phyloP scores from a whole-genome alignment of 768 basidiomycete genomes.

The Suillus discolor region DNA sequence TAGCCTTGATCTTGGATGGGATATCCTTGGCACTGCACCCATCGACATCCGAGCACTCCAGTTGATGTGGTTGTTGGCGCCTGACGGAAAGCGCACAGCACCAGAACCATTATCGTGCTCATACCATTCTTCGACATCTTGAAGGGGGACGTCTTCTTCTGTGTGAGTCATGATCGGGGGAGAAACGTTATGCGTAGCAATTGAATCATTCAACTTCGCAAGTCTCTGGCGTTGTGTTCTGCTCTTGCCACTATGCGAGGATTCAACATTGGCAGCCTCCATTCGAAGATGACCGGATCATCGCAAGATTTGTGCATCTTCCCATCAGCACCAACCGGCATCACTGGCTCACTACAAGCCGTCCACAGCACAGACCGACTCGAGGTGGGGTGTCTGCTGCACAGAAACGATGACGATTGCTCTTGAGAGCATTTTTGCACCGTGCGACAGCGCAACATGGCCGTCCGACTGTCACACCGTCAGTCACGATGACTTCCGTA shows the following conservation, averaged over 20 bases:
- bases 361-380: no score
- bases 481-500: no score
- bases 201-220: neutral
- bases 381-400: no score
- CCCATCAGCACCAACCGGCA: neutral
- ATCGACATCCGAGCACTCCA: conserved; percentile 20
- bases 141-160: neutral
- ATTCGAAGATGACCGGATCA: neutral
- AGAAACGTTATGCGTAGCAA: no score
- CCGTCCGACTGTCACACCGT: no score
- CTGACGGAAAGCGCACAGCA: no score
- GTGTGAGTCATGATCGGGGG: no score
- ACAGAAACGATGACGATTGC: no score
- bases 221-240: neutral
- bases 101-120: neutral
- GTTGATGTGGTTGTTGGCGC: neutral
- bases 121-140: neutral
- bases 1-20: conserved; percentile 18
- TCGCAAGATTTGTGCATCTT: conserved; percentile 10
- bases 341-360: conserved; percentile 15
- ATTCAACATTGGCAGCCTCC: no score
- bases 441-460: no score
- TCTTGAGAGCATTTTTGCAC: no score
- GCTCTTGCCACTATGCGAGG: no score
- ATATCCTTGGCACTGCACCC: neutral